Percentiles rank a stretch among this genome's conserved stretches.
Conservation (phyloP, 2,329 filamentous ascomycete genomes). For the Colletotrichum euphorbiae region DNA sequence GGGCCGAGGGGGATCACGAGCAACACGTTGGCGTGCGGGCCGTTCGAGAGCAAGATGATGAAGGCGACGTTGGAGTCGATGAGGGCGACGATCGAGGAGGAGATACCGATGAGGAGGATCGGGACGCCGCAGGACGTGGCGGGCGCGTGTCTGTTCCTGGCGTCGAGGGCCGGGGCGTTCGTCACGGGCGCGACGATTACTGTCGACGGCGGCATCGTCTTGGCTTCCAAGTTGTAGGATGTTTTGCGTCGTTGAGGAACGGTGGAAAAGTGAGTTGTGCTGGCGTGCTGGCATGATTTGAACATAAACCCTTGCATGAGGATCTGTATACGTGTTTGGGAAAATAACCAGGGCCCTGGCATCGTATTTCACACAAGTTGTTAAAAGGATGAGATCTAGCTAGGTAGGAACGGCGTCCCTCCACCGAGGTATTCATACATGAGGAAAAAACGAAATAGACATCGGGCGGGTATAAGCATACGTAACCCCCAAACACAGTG, state of each 20-base stretch:
- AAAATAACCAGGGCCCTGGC: conserved; percentile 11
- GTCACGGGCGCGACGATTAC: conserved; percentile 74
- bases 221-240: conserved; percentile 58
- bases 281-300: background rate
- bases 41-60: conserved; percentile 79
- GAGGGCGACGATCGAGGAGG: conserved; percentile 64
- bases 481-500: background rate
- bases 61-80: conserved; percentile 67
- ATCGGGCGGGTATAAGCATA: background rate
- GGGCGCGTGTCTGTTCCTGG: conserved; percentile 77
- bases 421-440: conserved; percentile 35
- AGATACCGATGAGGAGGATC: conserved; percentile 75
- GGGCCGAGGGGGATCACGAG: conserved; percentile 70
- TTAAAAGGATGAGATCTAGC: conserved; percentile 10
- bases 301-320: too few relatives aligned
- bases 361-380: background rate
- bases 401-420: conserved; percentile 4
- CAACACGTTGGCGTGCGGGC: conserved; percentile 79
- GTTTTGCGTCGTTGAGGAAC: background rate
- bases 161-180: conserved; percentile 73
- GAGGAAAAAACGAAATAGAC: background rate
- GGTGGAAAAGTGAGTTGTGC: background rate
- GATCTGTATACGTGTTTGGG: background rate
- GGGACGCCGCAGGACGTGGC: conserved; percentile 77
- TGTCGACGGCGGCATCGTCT: conserved; percentile 68